Evolutionary conservation across 1,139 yeast species (phyloP).

Genomic region (Scheffersomyces cryptocercus): DNA sequence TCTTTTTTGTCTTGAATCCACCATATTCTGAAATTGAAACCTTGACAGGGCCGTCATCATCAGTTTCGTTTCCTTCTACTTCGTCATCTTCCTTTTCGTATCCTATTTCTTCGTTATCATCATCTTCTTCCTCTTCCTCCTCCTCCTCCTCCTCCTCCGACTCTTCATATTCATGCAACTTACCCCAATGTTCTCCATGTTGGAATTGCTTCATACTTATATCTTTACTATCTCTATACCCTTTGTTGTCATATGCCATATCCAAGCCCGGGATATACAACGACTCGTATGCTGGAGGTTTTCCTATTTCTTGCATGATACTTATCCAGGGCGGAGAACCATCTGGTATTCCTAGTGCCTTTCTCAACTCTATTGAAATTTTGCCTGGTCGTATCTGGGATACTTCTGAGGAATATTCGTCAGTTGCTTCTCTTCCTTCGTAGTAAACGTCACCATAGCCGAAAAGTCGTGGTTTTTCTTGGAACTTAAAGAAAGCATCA

Average conservation of each 20-base stretch:
- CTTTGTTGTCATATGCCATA: constrained; percentile 38
- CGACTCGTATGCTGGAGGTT: constrained; percentile 82
- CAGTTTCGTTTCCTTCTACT: constrained; percentile 1
- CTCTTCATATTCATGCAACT: constrained; percentile 35
- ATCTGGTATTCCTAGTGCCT: constrained; percentile 70
- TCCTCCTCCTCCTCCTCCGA: constrained; percentile 36
- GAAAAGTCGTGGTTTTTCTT: constrained; percentile 68
- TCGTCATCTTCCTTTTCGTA: constrained; percentile 3
- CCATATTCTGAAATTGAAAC: constrained; percentile 13
- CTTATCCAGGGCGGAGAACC: constrained; percentile 83
- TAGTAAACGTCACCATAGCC: constrained; percentile 76
- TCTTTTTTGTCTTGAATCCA: neutral
- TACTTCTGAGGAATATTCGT: constrained; percentile 39
- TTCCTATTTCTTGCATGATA: constrained; percentile 70
- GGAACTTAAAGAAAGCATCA: constrained; percentile 84
- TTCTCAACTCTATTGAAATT: constrained; percentile 56
- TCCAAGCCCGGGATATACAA: constrained; percentile 60
- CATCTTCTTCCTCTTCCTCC: constrained; percentile 25
- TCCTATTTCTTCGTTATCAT: constrained; percentile 4
- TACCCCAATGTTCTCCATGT: constrained; percentile 43
- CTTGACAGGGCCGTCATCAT: constrained; percentile 8
- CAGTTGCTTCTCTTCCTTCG: constrained; percentile 71
- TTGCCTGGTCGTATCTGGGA: constrained; percentile 64
- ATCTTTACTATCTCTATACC: constrained; percentile 27
- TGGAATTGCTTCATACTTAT: constrained; percentile 29